Base-by-base conservation (phyloP, 768 basidiomycete species). In the Hericium alpestre region DNA sequence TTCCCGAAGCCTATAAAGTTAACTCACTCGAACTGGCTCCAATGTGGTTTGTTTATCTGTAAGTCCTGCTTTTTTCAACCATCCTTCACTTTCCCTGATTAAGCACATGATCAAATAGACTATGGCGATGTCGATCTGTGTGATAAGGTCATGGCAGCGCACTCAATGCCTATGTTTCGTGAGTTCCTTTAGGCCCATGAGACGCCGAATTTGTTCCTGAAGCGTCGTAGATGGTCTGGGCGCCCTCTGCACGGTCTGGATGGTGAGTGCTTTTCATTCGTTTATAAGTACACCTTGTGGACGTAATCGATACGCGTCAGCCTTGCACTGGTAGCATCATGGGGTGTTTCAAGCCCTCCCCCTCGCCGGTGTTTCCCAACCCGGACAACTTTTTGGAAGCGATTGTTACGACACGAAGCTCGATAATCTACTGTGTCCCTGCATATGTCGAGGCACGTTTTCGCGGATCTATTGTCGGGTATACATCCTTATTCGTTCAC, bases 401-500 rank as follows among this genome's bases (percentile, higher is more conserved):
- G 4, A 25, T 57, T 3, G 38, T 58, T 3, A 46, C 40, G 1
- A 62, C 66, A 2, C 56, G 56, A 4, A 57, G 53, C 46, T 58
- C 55, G 1, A 39, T 60, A 18, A 16, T 62, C 0, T 37, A 59
- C 8, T 58, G 54, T 55, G 70, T 69, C 1, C 70, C 70, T 1
- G 51, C 63, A 5, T 63, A 68, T 39, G 18, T 71, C 8, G 67
- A 71, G 62, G 70, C 66, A 59, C 5, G n/a, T 32, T 32, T 7
- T 9, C 27, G 27, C 5, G 27, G 6, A 9, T 32, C 48, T 3
- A 32, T 6, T 11, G 0, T 39, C 3, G 1, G 41, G 18, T 7
- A 16, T 9, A 11, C 22, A 9, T 10, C 1, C 4, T 7, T 41
- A 6, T 23, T 37, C 22, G n/a, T 38, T 13, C 9, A 3, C 20